Base-by-base conservation (phyloP, 805 yeast genomes). In the Cyberlindnera maclurae region DNA sequence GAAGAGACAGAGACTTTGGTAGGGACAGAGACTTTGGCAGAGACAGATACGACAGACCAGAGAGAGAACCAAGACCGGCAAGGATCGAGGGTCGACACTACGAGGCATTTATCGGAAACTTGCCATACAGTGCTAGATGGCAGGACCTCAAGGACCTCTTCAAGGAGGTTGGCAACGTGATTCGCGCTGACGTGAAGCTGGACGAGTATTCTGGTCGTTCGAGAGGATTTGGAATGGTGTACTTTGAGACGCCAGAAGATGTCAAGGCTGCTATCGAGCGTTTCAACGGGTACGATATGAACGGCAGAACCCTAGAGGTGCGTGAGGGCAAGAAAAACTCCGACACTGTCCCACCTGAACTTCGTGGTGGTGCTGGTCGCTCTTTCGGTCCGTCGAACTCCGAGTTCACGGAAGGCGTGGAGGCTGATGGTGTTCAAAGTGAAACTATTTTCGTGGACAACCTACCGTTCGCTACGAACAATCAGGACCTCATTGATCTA, bases 401-500 rank as follows among this genome's bases (percentile, higher is more conserved):
- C 29, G 78, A 67, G 8, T 84, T 87, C 58, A 76, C 88, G 12
- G 75, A 70, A 34, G 81, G 78, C 39, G 88, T 83, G 31, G 51
- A 58, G 8, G 84, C 82, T 2, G 64, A 69, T 33, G 87, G 86
- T 31, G 72, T 64, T 29, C 77, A 75, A 36, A 79, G 77, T 36
- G 73, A 67, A 26, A 68, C 74, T 16, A 72, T 90, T 33, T 82
- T 64, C 55, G 88, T 83, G 16, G 71, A 70, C 33, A 90, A 90
- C 65, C 67, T 90, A 55, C 97, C 97, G 24, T 86, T 76, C 70
- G 81, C 88, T 37, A 89, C 97, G n/a, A 76, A 87, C 26, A 79
- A 80, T 48, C 79, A 81, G 41, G 97, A 90, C 61, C 71, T 90
- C 47, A 75, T 69, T 47, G 96, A 89, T 49, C 70, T 90, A 42